A percentile compares a stretch with the other conserved stretches of the same genome.
Evolutionary conservation across 2,329 filamentous ascomycete genomes (phyloP).

Genomic region (Fusarium scirpi): DNA sequence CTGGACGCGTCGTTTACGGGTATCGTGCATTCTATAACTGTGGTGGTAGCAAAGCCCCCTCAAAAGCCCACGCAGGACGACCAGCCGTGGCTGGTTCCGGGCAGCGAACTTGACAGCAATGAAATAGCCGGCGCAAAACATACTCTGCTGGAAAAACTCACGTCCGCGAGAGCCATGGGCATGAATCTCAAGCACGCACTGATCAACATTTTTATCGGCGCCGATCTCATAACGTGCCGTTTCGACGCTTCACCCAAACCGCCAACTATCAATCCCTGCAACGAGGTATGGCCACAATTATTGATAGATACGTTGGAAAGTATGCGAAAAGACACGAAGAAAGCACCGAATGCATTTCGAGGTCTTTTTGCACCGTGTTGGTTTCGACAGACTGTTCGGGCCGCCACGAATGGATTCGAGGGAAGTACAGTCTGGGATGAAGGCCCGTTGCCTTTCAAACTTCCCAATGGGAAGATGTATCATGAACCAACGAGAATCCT

Average conservation of each 20-base stretch:
- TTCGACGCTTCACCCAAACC: not conserved
- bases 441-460: not conserved
- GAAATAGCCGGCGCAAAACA: not conserved
- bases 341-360: not conserved
- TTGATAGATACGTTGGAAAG: not conserved
- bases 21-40: not conserved
- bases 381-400: not conserved
- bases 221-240: not conserved
- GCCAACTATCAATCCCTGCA: not conserved
- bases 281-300: not conserved
- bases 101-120: not conserved
- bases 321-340: not conserved
- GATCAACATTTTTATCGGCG: not conserved
- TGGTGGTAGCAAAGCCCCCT: not conserved
- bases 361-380: not conserved
- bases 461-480: not conserved
- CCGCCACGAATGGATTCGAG: not conserved
- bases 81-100: not conserved
- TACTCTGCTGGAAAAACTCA: not conserved
- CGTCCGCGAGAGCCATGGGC: not conserved
- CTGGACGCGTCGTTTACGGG: not conserved
- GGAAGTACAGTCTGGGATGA: slow-evolving; percentile 2
- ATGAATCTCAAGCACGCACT: not conserved
- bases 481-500: not conserved
- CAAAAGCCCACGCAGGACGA: not conserved